Evolutionary conservation across 805 yeast genomes (phyloP).

Genomic region (Cyberlindnera euphorbiiphila): DNA sequence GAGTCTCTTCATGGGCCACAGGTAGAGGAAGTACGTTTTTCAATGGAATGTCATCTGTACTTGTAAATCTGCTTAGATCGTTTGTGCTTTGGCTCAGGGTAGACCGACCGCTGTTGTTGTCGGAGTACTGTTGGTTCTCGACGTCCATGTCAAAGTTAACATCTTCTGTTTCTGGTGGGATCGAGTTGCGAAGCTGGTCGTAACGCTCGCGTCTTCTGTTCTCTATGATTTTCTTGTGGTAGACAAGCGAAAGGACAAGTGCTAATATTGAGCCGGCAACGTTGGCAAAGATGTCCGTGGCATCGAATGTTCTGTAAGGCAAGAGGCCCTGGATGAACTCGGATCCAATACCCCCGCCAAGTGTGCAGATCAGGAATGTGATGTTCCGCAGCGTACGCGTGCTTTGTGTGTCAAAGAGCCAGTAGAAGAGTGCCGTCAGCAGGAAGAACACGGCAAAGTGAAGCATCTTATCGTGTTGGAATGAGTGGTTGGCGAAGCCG

Average conservation of each 20-base stretch:
- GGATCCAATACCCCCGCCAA: slow-evolving; percentile 44
- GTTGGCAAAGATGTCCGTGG: slow-evolving; percentile 40
- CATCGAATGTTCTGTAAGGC: slow-evolving; percentile 46
- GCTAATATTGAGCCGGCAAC: slow-evolving; percentile 29
- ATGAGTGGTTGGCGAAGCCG: slow-evolving; percentile 34
- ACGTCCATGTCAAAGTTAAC: slow-evolving; percentile 25
- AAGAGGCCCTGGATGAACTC: slow-evolving; percentile 48
- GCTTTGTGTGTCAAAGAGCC: slow-evolving; percentile 37
- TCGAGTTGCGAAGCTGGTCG: slow-evolving; percentile 25
- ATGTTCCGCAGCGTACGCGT: slow-evolving; percentile 31
- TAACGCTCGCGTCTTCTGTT: slow-evolving; percentile 23
- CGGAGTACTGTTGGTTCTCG: slow-evolving; percentile 13
- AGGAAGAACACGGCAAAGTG: slow-evolving; percentile 46
- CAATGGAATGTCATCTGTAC: slow-evolving; percentile 21
- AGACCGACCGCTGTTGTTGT: slow-evolving; percentile 10
- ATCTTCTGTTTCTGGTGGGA: slow-evolving; percentile 26
- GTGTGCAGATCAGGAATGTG: slow-evolving; percentile 41
- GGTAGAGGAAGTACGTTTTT: slow-evolving; percentile 23
- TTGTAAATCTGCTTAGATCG: slow-evolving; percentile 25
- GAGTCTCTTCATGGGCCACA: not conserved
- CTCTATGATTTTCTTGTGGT: slow-evolving; percentile 25
- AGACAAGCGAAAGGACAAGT: slow-evolving; percentile 13
- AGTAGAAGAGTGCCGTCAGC: slow-evolving; percentile 47
- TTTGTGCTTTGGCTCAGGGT: slow-evolving; percentile 16
- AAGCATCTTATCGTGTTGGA: slow-evolving; percentile 47